Evolutionary conservation across 371 early-diverging fungal species (phyloP).

Genomic region (Rhizopus microsporus): DNA sequence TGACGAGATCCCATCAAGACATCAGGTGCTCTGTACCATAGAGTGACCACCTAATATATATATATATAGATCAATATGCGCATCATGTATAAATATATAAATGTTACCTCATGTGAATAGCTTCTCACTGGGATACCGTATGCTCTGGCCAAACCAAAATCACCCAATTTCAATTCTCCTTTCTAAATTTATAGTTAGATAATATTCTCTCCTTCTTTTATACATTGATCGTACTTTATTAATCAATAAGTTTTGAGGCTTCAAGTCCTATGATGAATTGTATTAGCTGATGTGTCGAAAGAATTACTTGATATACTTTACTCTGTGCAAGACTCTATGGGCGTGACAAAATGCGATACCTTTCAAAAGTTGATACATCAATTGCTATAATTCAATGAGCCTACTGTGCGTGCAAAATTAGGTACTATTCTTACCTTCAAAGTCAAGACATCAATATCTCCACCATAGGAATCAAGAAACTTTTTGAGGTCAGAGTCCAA

Average conservation of each 20-base stretch:
- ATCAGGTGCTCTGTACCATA: slow-evolving; percentile 98
- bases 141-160: slow-evolving; percentile 97
- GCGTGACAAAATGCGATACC: slow-evolving; percentile 86
- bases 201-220: slow-evolving; percentile 12
- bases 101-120: slow-evolving; percentile 95
- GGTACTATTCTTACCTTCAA: slow-evolving; percentile 62
- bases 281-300: not conserved
- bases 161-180: slow-evolving; percentile 93
- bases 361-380: slow-evolving; percentile 81
- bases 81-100: not conserved
- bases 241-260: slow-evolving; percentile 81
- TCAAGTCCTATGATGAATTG: slow-evolving; percentile 67
- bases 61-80: not conserved
- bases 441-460: slow-evolving; percentile 76
- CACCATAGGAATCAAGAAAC: slow-evolving; percentile 82
- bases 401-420: not conserved
- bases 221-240: slow-evolving; percentile 58
- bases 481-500: slow-evolving; percentile 95
- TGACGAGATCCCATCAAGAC: slow-evolving; percentile 97
- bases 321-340: slow-evolving; percentile 79
- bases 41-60: slow-evolving; percentile 71
- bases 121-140: slow-evolving; percentile 97
- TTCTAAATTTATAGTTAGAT: slow-evolving; percentile 56
- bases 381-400: slow-evolving; percentile 45
- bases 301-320: slow-evolving; percentile 27